Evolutionary conservation across 2,329 filamentous ascomycete species (phyloP).

Genomic region (Alternaria sp.): DNA sequence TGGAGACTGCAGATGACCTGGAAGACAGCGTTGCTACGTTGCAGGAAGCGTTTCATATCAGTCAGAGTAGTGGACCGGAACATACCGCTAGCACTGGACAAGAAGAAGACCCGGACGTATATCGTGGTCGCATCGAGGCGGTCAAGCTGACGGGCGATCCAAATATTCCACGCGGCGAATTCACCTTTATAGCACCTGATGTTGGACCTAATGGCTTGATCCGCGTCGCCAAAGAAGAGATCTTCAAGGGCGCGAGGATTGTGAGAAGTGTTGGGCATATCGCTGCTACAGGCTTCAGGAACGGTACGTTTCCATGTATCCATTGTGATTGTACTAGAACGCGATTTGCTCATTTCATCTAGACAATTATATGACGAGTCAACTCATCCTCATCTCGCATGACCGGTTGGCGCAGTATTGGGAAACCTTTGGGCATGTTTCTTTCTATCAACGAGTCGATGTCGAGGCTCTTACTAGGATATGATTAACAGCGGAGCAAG

Average conservation of each 20-base stretch:
- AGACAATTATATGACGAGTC: slow-evolving; percentile 79
- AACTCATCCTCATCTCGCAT: slow-evolving; percentile 81
- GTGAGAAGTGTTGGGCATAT: slow-evolving; percentile 82
- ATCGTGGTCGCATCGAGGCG: slow-evolving; percentile 76
- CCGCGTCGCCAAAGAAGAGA: slow-evolving; percentile 68
- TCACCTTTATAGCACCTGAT: slow-evolving; percentile 82
- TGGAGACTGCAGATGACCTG: slow-evolving; percentile 29
- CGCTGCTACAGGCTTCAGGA: slow-evolving; percentile 73
- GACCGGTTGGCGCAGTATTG: slow-evolving; percentile 84
- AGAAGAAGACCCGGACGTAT: slow-evolving; percentile 48
- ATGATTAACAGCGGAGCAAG: not conserved
- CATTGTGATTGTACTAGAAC: too few relatives aligned
- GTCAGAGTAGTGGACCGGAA: not conserved
- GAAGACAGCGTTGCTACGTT: slow-evolving; percentile 55
- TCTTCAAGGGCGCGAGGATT: slow-evolving; percentile 77
- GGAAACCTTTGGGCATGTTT: slow-evolving; percentile 65
- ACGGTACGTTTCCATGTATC: slow-evolving; percentile 65
- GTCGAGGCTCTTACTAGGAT: slow-evolving; percentile 50
- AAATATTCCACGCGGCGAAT: slow-evolving; percentile 87
- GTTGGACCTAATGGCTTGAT: slow-evolving; percentile 74
- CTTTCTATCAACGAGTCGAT: slow-evolving; percentile 59
- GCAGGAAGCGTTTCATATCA: slow-evolving; percentile 21
- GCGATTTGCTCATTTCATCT: slow-evolving; percentile 1
- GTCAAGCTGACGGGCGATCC: slow-evolving; percentile 93
- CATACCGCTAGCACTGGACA: slow-evolving; percentile 17